Base-by-base conservation (phyloP, 139 green algal species). In the Desmodesmus armatus region DNA sequence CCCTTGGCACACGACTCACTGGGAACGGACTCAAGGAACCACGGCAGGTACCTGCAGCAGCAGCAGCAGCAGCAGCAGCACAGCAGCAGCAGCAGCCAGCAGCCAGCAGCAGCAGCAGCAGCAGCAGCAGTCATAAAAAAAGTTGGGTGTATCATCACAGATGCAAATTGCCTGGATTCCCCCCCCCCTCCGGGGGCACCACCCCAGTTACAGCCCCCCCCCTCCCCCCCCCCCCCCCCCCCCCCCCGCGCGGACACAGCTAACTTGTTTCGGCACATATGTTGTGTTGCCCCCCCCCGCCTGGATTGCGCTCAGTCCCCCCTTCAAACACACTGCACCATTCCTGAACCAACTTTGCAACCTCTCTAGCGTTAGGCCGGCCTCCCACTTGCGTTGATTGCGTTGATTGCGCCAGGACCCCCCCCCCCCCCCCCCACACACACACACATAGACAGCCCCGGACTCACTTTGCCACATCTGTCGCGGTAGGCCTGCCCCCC, bases 11-110 rank as follows among this genome's bases (percentile, higher is more conserved):
- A 89, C 6, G 27, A 71, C 67, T 86, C 88, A 39, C 85, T 90
- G 44, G 96, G 95, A 3, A 88, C 58, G 2, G 95, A 92, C 4
- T 88, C 53, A 69, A 99, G 85, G 90, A 99, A 99, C 94, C 94
- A 96, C 9, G 96, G 96, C 80, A 98, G 90, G 84, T 88, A 92
- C n/a, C 49, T 40, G 71, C 43, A 65, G 15, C 3, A 3, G 0
- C 0, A 29, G 11, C 23, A 33, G 7, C 21, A 15, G 35, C n/a
- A 9, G 15, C 33, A 31, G 15, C n/a, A 51, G 25, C 3, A 35
- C 21, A 75, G 21, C 63, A 43, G 31, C 55, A 65, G 4, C 13
- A n/a, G 4, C 55, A 65, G 55, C 13, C n/a, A 25, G n/a, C 6
- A 27, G n/a, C 19, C 55, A n/a, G 13, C 55, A n/a, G 4, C 19